These are phyloP conservation scores for Wallemia hederae DNA, from an alignment of 1,284 basidiomycete species.

Conservation along the genomic window DNA sequence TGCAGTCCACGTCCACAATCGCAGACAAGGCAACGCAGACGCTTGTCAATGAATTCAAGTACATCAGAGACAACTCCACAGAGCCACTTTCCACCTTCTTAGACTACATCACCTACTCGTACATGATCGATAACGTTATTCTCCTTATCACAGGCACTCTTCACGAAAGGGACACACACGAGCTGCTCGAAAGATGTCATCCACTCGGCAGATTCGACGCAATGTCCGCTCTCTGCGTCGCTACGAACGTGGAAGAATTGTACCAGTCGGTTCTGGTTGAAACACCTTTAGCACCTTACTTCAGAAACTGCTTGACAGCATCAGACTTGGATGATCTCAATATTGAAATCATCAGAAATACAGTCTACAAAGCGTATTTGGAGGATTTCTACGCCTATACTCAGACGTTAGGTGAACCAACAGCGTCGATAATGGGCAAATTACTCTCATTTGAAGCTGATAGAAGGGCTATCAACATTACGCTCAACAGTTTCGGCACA, in stretches of 20 bases:
- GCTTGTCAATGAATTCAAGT: constrained; percentile 92
- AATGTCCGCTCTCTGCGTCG: constrained; percentile 95
- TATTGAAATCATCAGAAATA: constrained; percentile 98
- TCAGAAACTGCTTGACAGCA: constrained; percentile 79
- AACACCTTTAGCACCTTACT: constrained; percentile 95
- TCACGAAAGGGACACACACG: constrained; percentile 90
- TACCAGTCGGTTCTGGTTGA: constrained; percentile 93
- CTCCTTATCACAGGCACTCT: constrained; percentile 90
- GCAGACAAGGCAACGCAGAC: constrained; percentile 81
- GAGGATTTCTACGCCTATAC: constrained; percentile 86
- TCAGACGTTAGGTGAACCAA: constrained; percentile 47
- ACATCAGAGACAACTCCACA: constrained; percentile 63
- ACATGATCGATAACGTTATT: constrained; percentile 99
- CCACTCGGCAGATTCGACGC: constrained; percentile 92
- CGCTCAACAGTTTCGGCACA: constrained; percentile 95
- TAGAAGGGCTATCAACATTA: constrained; percentile 86
- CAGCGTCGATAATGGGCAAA: constrained; percentile 58
- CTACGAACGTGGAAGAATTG: constrained; percentile 95
- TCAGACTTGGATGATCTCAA: constrained; percentile 94
- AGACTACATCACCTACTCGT: constrained; percentile 93
- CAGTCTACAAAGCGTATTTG: constrained; percentile 97
- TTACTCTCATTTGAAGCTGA: constrained; percentile 93
- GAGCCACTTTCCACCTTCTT: constrained; percentile 75
- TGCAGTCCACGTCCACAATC: constrained; percentile 57
- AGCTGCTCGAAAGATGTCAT: constrained; percentile 84